Percentiles rank a stretch among this genome's conserved stretches.
These are phyloP conservation scores for Syncephalastrum sp. DNA, from an alignment of 371 early-diverging fungal genomes.

Conservation along the genomic window DNA sequence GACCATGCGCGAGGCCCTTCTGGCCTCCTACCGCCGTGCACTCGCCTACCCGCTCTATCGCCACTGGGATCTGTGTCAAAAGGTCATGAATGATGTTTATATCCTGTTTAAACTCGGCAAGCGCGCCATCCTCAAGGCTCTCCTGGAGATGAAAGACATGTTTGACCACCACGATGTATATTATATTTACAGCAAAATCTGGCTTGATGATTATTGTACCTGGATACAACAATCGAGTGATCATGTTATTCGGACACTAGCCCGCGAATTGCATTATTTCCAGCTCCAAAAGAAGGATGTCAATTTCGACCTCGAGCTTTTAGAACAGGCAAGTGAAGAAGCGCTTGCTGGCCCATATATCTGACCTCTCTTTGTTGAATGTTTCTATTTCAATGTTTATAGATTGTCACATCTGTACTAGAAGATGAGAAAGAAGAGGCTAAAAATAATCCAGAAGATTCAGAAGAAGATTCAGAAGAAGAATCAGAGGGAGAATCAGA, in stretches of 20 bases:
- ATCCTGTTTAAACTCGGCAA: conserved; percentile 82
- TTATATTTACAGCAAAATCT: conserved; percentile 84
- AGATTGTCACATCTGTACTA: not conserved
- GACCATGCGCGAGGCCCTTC: conserved; percentile 58
- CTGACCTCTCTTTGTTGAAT: not conserved
- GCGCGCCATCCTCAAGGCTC: conserved; percentile 73
- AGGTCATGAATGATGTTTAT: conserved; percentile 78
- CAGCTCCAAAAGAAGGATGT: conserved; percentile 62
- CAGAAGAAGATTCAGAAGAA: conserved; percentile 2
- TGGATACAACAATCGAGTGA: conserved; percentile 90
- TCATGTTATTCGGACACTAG: conserved; percentile 66
- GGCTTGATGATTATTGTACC: conserved; percentile 94
- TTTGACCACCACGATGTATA: conserved; percentile 86
- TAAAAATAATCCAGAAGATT: conserved; percentile 10
- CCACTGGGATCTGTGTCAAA: conserved; percentile 67
- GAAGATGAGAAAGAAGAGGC: conserved; percentile 1
- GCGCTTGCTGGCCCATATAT: too few species aligned
- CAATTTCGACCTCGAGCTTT: conserved; percentile 74
- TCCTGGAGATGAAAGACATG: conserved; percentile 75
- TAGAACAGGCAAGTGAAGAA: conserved; percentile 54
- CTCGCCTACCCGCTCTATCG: conserved; percentile 87
- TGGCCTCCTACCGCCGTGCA: conserved; percentile 73
- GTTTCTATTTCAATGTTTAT: not conserved
- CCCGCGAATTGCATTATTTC: conserved; percentile 77
- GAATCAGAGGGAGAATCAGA: conserved; percentile 6